Conservation (phyloP, 2,329 filamentous ascomycete genomes). For the Bipolaris victoriae region DNA sequence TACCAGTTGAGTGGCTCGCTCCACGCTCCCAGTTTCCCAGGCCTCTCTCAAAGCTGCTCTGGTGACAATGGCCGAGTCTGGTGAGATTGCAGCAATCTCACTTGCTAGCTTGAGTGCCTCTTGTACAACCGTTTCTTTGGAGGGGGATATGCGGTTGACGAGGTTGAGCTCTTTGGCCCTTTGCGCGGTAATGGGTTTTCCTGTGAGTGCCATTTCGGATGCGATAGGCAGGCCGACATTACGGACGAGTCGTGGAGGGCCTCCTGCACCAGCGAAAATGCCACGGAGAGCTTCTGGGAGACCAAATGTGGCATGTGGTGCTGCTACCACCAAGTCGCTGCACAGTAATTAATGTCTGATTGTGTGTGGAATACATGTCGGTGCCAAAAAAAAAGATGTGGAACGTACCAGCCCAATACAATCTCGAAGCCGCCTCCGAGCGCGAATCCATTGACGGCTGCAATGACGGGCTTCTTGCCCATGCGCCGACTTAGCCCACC, state of each 20-base stretch:
- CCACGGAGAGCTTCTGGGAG: constrained; percentile 62
- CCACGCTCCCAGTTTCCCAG: constrained; percentile 45
- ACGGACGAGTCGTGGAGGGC: constrained; percentile 59
- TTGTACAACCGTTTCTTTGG: constrained; percentile 43
- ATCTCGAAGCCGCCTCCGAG: constrained; percentile 66
- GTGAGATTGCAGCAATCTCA: constrained; percentile 45
- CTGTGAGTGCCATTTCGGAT: constrained; percentile 59
- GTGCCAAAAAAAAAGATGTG: background rate
- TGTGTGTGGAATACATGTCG: background rate
- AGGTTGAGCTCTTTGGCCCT: constrained; percentile 53
- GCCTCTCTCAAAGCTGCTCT: constrained; percentile 43
- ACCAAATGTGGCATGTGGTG: constrained; percentile 58
- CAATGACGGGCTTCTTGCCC: constrained; percentile 67
- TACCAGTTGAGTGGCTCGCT: constrained; percentile 51
- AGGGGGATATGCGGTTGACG: constrained; percentile 50
- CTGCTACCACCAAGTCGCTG: constrained; percentile 61
- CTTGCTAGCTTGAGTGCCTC: constrained; percentile 47
- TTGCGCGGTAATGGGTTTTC: constrained; percentile 53
- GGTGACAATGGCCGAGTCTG: constrained; percentile 48
- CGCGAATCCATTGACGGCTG: constrained; percentile 64
- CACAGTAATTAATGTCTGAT: constrained; percentile 11
- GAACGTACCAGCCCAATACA: constrained; percentile 58
- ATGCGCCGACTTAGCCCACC: constrained; percentile 61
- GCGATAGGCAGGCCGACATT: constrained; percentile 57
- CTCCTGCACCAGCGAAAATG: constrained; percentile 61